Conservation (phyloP, 495 filamentous ascomycete species). For the Terfezia claveryi region DNA sequence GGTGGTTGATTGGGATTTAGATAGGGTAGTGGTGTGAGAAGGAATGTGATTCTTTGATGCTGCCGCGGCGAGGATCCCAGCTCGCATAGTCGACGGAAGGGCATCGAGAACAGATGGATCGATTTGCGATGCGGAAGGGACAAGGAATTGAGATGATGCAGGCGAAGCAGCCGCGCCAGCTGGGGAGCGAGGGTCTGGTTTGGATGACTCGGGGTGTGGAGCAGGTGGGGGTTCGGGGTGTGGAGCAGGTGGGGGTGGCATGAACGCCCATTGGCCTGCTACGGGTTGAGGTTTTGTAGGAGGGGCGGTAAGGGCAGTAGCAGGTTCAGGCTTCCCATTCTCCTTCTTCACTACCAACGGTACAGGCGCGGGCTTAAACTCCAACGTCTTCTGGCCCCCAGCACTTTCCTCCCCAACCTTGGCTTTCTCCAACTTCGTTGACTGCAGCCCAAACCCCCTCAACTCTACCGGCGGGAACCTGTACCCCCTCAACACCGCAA, state of each 20-base stretch:
- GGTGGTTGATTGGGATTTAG: background rate
- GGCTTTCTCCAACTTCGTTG: slow-evolving; percentile 71
- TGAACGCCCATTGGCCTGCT: too few species aligned
- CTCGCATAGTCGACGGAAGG: background rate
- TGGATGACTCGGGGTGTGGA: too few species aligned
- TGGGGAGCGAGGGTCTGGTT: too few species aligned
- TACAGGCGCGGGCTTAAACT: slow-evolving; percentile 4
- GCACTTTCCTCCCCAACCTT: slow-evolving; percentile 24
- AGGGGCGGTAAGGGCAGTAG: too few species aligned
- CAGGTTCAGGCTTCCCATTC: too few species aligned
- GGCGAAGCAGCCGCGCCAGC: background rate
- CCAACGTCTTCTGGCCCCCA: slow-evolving; percentile 10
- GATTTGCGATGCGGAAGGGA: background rate
- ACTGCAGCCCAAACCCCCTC: slow-evolving; percentile 69
- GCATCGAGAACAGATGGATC: background rate
- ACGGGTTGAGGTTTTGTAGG: too few species aligned
- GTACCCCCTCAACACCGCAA: slow-evolving; percentile 62
- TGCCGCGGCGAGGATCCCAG: background rate
- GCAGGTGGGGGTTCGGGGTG: too few species aligned
- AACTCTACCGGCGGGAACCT: slow-evolving; percentile 76
- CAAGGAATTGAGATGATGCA: background rate
- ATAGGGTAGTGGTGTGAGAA: background rate
- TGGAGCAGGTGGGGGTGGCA: too few species aligned
- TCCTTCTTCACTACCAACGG: too few species aligned
- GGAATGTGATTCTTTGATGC: background rate